Conservation (phyloP, 352 stramenopile species). For the Peronospora belbahrii region DNA sequence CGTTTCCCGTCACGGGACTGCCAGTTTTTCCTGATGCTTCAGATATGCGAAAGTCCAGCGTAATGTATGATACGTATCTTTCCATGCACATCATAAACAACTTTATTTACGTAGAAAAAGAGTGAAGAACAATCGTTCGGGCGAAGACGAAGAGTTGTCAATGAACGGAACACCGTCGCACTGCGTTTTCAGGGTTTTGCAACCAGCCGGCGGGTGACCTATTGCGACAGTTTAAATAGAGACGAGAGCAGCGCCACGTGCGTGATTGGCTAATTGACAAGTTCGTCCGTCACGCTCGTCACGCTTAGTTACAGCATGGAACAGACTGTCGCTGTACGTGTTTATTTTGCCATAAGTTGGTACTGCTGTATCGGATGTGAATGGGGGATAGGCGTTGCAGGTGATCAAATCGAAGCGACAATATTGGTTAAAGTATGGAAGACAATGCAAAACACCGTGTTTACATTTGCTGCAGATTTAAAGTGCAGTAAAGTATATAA, state of each 20-base stretch:
- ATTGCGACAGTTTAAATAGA: slow-evolving; percentile 12
- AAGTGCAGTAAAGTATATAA: too few species aligned
- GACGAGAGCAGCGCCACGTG: slow-evolving; percentile 1
- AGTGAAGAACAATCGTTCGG: neutral
- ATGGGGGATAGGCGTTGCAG: neutral
- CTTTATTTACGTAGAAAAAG: neutral
- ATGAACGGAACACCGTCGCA: slow-evolving; percentile 20
- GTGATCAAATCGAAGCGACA: neutral
- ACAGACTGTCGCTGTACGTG: slow-evolving; percentile 12
- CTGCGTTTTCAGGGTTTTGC: neutral
- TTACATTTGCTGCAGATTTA: too few species aligned
- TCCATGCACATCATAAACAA: neutral
- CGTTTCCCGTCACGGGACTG: too few species aligned
- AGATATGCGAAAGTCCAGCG: too few species aligned
- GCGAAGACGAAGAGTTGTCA: slow-evolving; percentile 8
- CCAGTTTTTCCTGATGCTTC: too few species aligned
- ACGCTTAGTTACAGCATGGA: slow-evolving; percentile 28
- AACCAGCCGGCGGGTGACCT: neutral
- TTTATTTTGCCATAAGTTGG: slow-evolving; percentile 15
- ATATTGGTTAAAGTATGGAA: too few species aligned
- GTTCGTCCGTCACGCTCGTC: slow-evolving; percentile 68
- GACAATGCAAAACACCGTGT: too few species aligned
- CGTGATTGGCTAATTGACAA: slow-evolving; percentile 20
- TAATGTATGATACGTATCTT: too few species aligned
- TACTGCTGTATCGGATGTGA: slow-evolving; percentile 1